These are phyloP conservation scores for Xylariaceae sp. DNA, from an alignment of 2,329 filamentous ascomycete species.

Conservation along the genomic window DNA sequence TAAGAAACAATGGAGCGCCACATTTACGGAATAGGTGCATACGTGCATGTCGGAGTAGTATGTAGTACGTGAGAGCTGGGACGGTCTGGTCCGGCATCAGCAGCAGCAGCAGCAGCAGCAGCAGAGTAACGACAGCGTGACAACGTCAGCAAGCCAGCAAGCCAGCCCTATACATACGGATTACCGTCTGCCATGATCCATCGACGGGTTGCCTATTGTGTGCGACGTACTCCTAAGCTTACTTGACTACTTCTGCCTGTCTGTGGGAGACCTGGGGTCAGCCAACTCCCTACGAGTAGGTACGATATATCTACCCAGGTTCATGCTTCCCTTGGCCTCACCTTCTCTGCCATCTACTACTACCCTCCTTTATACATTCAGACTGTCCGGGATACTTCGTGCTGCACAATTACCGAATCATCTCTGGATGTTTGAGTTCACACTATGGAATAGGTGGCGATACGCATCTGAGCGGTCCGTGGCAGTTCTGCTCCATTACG, in stretches of 20 bases:
- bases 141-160: neutral
- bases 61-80: neutral
- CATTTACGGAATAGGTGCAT: neutral
- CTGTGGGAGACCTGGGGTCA: too few relatives aligned
- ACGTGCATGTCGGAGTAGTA: neutral
- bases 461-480: too few relatives aligned
- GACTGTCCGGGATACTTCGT: neutral
- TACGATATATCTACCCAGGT: too few relatives aligned
- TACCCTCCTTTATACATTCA: neutral
- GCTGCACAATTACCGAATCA: too few relatives aligned
- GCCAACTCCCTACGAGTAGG: too few relatives aligned
- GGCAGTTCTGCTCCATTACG: too few relatives aligned
- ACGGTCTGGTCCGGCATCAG: conserved; percentile 1
- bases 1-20: conserved; percentile 14
- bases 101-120: neutral
- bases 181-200: neutral
- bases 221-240: too few relatives aligned
- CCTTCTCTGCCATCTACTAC: neutral
- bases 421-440: neutral
- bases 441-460: neutral
- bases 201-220: too few relatives aligned
- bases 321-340: too few relatives aligned
- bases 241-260: too few relatives aligned
- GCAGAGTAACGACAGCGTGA: neutral
- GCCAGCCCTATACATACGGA: conserved; percentile 13